Evolutionary conservation across 768 basidiomycete genomes (phyloP).

Genomic region (Hirschioporus abietinus): DNA sequence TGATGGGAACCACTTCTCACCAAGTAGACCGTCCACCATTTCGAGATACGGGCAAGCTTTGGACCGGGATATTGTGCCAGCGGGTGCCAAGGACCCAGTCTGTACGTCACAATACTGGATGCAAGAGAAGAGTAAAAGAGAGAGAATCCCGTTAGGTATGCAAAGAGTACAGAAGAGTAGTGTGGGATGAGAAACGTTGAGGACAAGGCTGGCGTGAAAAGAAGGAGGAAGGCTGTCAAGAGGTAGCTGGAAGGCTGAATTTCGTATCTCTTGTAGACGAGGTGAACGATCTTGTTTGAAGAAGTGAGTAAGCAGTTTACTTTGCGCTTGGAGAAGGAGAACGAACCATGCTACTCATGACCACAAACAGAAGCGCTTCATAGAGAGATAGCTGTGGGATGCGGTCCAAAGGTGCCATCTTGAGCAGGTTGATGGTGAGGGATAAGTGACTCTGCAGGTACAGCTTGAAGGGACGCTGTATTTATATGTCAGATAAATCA

Average conservation of each 20-base stretch:
- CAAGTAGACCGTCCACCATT: constrained; percentile 32
- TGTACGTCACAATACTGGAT: constrained; percentile 25
- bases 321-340: neutral
- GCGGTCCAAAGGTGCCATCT: too few species aligned
- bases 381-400: neutral
- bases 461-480: neutral
- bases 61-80: constrained; percentile 49
- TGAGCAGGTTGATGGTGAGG: too few species aligned
- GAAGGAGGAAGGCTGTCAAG: neutral
- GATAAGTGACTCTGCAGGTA: too few species aligned
- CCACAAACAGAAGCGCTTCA: neutral
- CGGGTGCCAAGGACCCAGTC: constrained; percentile 49
- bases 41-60: constrained; percentile 34
- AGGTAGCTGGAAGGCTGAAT: neutral
- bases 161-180: neutral
- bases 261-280: neutral
- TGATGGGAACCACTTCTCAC: constrained; percentile 40
- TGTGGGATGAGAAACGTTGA: neutral
- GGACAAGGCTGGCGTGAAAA: neutral
- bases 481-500: neutral
- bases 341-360: neutral
- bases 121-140: neutral
- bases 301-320: neutral
- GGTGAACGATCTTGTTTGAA: neutral
- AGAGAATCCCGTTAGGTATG: neutral